Base-by-base conservation (phyloP, 345 rosid genomes). In the Lumnitzera littorea region DNA sequence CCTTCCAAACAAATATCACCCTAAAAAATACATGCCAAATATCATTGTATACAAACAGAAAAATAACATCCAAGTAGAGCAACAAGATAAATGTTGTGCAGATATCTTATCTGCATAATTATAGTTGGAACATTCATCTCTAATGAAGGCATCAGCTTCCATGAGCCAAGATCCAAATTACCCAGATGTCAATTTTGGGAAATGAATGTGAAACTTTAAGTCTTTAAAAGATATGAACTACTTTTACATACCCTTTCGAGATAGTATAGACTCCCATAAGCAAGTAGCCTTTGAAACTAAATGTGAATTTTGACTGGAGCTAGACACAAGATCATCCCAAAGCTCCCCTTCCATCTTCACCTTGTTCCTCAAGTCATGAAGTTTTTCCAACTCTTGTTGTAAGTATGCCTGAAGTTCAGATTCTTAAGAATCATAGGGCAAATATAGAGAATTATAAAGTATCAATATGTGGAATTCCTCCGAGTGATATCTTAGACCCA, bases 341-440 rank as follows among this genome's bases (percentile, higher is more conserved):
- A 78, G 71, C 76, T 94, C 97, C 67, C 97, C 99, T 76, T 90
- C 99, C 82, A 83, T 72, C 80, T 94, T 94, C 74, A 94, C 96
- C 79, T 94, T 94, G 84, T 81, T 91, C 79, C 97, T 79, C 78
- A 91, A 72, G 51, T 94, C 97, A 57, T 91, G 91, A 36, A 91
- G 84, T 73, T 94, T 94, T 69, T 94, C 99, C 69, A 94, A 79
- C 76, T 94, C 99, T 75, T 94, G 97, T 72, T 94, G 99, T 83
- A 94, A 72, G 72, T 88, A 94, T 23, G 99, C 99, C 99, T 94
- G 80, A 72, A 68, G 80, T 64, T 65, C 73, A 81, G 17, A 48
- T 53, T 80, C 65, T 41, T 48, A 50, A 60, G 53, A 63, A 55
- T 60, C 62, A 43, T 58, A 51, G 46, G 53, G 59, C 43, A 43